Evolutionary conservation across 2,329 filamentous ascomycete species (phyloP), one percentile per base, ranked within the genome.

Genomic region (Ophidiomyces ophidiicola): DNA sequence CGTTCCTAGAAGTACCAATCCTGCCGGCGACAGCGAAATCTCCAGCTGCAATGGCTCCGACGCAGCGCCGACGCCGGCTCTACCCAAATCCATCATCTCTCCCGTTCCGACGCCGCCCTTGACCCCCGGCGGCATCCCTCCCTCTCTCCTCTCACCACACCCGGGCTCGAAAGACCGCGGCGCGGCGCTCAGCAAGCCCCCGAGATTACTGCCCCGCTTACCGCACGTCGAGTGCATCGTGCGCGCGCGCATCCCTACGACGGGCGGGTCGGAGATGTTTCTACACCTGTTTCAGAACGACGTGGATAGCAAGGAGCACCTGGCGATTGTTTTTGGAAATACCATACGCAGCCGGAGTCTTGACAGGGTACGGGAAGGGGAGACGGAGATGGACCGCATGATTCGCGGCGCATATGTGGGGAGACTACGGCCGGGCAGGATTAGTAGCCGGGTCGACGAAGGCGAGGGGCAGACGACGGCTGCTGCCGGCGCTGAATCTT

Each of bases 301-400:
- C 51, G 76, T 84, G 5, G 90, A 98, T 60, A 83, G 80, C 48
- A 98, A 98, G 62, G 90, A 98, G 56, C 90, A 98, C 58, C 66
- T 98, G 36, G 90, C 90, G 12, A 96, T 98, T 54, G 90, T 98
- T 0, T 98, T 98, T 60, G 90, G 90, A 2, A 78, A 80, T 43
- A 70, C 78, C 33, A 94, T 96, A 49, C 74, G 90, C 33, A 74
- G 58, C 76, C 77, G 66, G 59, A 71, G 61, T 76, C 72, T 68
- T 34, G 64, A 68, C 48, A 51, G 57, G 10, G 59, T 64, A 18
- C 53, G 58, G 33, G 60, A 61, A 5, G 65, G 64, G 1, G 53
- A 75, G 61, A 65, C 62, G 4, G 64, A 67, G 50, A 65, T 67
- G 63, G 64, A 67, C 49, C 78, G 90, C 46, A 92, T 98, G 80